Conservation (phyloP, 257 asterid species). For the Fraxinus anomala region DNA sequence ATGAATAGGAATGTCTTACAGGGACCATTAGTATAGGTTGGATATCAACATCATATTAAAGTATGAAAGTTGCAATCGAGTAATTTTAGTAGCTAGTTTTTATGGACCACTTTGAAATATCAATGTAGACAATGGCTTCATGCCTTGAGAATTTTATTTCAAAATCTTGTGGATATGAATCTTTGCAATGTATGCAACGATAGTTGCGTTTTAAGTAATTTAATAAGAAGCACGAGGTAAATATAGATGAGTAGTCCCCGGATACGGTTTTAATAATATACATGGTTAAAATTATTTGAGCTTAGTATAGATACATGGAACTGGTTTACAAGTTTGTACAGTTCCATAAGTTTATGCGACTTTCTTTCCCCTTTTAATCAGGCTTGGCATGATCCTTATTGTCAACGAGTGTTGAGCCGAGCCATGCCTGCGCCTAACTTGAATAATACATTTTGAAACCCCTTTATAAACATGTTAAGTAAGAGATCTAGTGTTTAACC, state of each 20-base stretch:
- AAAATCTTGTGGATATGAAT: not conserved
- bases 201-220: not conserved
- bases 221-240: too few species aligned
- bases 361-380: too few species aligned
- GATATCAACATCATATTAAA: constrained; percentile 17
- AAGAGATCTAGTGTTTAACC: too few species aligned
- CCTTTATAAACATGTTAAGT: too few species aligned
- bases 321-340: not conserved
- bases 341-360: not conserved
- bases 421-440: not conserved
- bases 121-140: not conserved
- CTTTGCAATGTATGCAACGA: not conserved
- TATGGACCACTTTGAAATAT: not conserved
- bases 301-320: too few species aligned
- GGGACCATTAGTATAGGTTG: constrained; percentile 25
- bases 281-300: too few species aligned
- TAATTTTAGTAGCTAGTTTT: not conserved
- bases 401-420: not conserved
- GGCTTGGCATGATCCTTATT: too few species aligned
- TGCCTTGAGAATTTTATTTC: not conserved
- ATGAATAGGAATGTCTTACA: constrained; percentile 20
- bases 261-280: too few species aligned
- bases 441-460: not conserved
- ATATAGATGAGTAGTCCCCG: not conserved
- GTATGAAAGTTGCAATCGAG: constrained; percentile 9